These are phyloP conservation scores for Lactarius quietus DNA, from an alignment of 768 basidiomycete species.

Conservation along the genomic window DNA sequence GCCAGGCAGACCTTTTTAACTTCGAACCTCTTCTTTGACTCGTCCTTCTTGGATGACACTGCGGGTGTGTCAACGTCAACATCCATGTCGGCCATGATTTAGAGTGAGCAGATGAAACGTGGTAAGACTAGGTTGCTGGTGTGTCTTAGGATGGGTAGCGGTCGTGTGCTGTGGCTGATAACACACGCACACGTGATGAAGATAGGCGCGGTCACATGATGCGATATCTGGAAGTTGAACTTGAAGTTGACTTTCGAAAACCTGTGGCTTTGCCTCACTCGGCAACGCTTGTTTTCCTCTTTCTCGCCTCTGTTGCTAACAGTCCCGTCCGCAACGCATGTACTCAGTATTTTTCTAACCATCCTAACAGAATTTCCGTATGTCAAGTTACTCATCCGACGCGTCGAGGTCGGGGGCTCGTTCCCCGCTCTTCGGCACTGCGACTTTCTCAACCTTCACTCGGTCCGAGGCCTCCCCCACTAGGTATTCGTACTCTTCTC, in stretches of 20 bases:
- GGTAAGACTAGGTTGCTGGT: neutral
- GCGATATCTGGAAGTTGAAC: slow-evolving; percentile 38
- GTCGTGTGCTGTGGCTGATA: no score
- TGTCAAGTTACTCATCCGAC: slow-evolving; percentile 39
- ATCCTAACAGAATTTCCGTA: slow-evolving; percentile 24
- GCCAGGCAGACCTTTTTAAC: slow-evolving; percentile 84
- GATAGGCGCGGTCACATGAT: slow-evolving; percentile 36
- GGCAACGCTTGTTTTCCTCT: slow-evolving; percentile 9
- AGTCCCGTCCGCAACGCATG: slow-evolving; percentile 26
- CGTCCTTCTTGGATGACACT: slow-evolving; percentile 42
- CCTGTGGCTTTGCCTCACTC: neutral
- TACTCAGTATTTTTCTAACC: slow-evolving; percentile 26
- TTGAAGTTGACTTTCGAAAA: slow-evolving; percentile 23
- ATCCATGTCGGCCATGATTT: slow-evolving; percentile 61
- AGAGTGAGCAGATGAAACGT: neutral
- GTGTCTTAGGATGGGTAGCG: no score
- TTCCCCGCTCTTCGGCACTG: slow-evolving; percentile 62
- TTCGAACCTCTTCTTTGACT: slow-evolving; percentile 86
- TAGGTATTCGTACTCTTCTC: slow-evolving; percentile 53
- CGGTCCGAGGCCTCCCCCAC: slow-evolving; percentile 52
- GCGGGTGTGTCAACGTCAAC: slow-evolving; percentile 72
- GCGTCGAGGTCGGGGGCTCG: slow-evolving; percentile 38
- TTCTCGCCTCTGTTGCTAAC: neutral
- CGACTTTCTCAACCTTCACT: slow-evolving; percentile 51
- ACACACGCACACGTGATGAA: neutral